Base-by-base conservation (phyloP, 768 basidiomycete genomes). In the Naganishia vaughanmartiniae region DNA sequence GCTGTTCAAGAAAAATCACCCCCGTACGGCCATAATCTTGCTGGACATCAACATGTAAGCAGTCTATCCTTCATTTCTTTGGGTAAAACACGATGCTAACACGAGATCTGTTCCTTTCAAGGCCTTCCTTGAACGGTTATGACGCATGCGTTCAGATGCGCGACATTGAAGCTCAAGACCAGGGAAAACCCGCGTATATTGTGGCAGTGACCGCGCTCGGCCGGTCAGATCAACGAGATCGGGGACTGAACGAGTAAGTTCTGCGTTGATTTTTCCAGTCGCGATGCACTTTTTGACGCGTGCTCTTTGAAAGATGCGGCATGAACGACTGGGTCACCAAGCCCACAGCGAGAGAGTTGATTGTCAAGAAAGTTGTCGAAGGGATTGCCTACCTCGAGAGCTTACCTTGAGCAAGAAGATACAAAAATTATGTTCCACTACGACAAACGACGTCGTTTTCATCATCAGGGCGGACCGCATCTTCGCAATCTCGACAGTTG, bases 251-350 rank as follows among this genome's bases (percentile, higher is more conserved):
- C 31, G 57, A 58, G 57, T 58, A 58, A 33, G 57, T n/a, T n/a
- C 54, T 33, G 10, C 53, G 15, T n/a, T n/a, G n/a, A n/a, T 9
- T 21, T 28, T 9, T 54, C 26, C 51, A 21, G 9, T 6, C 51
- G 9, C 10, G 17, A 10, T 54, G n/a, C n/a, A n/a, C n/a, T n/a
- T n/a, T n/a, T n/a, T n/a, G n/a, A n/a, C n/a, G n/a, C n/a, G n/a
- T n/a, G n/a, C n/a, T 24, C 30, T 58, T 5, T 4, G 24, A 11
- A 24, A 58, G 57, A 24, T 58, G 57, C 34, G 57, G 57, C 17
- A 58, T 58, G 57, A 58, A 58, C 24, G 57, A 58, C n/a, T 58
- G 57, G 57, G 36, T 36, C 30, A 58, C 57, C 34, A 58, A 58
- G 24, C 57, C 57, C 2, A 36, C 34, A 7, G 34, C 17, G 10